A percentile compares a stretch with the other conserved stretches of the same genome.
Conservation (phyloP, 106 monocot species). For the Dendrobium officinale region DNA sequence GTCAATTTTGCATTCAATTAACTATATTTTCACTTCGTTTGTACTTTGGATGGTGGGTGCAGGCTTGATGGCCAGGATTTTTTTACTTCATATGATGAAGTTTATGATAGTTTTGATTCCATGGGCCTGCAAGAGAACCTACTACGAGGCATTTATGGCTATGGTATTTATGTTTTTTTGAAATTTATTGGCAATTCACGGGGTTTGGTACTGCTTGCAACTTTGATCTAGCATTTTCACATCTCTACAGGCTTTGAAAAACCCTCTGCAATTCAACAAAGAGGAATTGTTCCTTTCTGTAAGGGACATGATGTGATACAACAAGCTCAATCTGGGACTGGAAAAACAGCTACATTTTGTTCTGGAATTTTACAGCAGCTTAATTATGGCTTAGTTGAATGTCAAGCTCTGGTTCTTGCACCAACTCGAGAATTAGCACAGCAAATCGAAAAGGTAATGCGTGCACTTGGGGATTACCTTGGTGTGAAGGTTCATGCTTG, state of each 20-base stretch:
- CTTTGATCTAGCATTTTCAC: not conserved
- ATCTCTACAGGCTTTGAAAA: slow-evolving; percentile 25
- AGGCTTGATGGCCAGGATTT: slow-evolving; percentile 21
- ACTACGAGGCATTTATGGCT: slow-evolving; percentile 32
- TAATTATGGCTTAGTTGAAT: slow-evolving; percentile 24
- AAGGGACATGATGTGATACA: slow-evolving; percentile 24
- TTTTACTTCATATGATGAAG: slow-evolving; percentile 27
- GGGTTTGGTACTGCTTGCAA: not conserved
- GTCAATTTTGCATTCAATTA: not conserved
- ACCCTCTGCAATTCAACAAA: slow-evolving; percentile 31
- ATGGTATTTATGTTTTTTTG: slow-evolving; percentile 8
- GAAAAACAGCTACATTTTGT: slow-evolving; percentile 32
- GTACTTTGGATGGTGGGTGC: not conserved
- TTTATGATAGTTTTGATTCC: slow-evolving; percentile 22
- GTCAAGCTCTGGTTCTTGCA: slow-evolving; percentile 31
- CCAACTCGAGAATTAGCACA: slow-evolving; percentile 30
- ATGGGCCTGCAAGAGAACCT: slow-evolving; percentile 37
- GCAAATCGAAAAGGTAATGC: slow-evolving; percentile 36
- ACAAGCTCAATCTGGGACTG: slow-evolving; percentile 34
- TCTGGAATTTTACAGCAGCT: slow-evolving; percentile 31
- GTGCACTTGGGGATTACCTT: slow-evolving; percentile 29
- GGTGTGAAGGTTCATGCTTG: slow-evolving; percentile 34
- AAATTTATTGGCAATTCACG: not conserved
- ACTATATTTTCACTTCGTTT: not conserved
- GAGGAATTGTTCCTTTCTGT: slow-evolving; percentile 22